Conservation (phyloP, 345 rosid genomes). For the Cardamine chenopodiifolia region DNA sequence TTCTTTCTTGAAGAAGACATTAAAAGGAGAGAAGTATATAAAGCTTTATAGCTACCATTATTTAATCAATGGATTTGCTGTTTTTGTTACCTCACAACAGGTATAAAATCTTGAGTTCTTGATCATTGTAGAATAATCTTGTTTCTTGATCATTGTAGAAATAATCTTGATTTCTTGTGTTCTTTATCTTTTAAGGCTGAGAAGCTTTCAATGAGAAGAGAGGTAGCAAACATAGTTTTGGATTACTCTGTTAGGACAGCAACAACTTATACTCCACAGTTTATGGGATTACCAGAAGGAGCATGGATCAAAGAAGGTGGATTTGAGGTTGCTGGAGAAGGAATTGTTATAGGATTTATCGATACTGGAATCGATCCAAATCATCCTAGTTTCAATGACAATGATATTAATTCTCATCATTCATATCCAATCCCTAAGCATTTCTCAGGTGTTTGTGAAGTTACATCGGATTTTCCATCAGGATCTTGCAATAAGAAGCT, state of each 20-base stretch:
- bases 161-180: not conserved
- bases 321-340: constrained; percentile 81
- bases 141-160: not conserved
- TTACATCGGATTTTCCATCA: constrained; percentile 88
- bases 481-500: constrained; percentile 97
- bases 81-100: constrained; percentile 78
- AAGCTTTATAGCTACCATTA: constrained; percentile 95
- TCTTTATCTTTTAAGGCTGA: constrained; percentile 53
- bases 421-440: constrained; percentile 75
- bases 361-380: constrained; percentile 96
- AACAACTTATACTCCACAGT: constrained; percentile 93
- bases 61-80: constrained; percentile 91
- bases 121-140: not conserved
- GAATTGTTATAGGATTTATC: constrained; percentile 79
- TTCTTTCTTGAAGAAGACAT: constrained; percentile 64
- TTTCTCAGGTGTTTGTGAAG: constrained; percentile 89
- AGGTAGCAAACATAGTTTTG: constrained; percentile 79
- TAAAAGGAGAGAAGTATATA: constrained; percentile 79
- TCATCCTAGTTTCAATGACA: constrained; percentile 71
- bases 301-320: constrained; percentile 90
- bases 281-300: constrained; percentile 84
- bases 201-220: constrained; percentile 64
- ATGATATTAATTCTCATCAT: constrained; percentile 54
- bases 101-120: constrained; percentile 42
- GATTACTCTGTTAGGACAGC: constrained; percentile 91